A percentile compares a stretch with the other conserved stretches of the same genome.
Evolutionary conservation across 805 yeast species (phyloP).

Genomic region (Tetrapisispora arboricola): DNA sequence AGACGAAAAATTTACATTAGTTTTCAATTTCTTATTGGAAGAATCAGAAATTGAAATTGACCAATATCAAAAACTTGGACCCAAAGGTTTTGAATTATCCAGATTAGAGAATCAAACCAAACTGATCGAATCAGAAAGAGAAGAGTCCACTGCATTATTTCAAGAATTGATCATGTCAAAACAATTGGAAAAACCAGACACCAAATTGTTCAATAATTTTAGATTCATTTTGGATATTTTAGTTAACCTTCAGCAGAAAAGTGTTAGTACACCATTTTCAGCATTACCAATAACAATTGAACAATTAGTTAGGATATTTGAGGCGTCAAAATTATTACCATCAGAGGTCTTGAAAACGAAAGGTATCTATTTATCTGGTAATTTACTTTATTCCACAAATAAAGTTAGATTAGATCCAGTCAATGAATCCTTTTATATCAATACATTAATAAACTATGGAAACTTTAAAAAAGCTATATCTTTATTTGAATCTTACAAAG

Average conservation of each 20-base stretch:
- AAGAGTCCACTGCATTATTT: neutral
- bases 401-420: conserved; percentile 41
- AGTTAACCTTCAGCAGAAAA: conserved; percentile 10
- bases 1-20: conserved; percentile 5
- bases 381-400: conserved; percentile 32
- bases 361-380: conserved; percentile 34
- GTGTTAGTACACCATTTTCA: conserved; percentile 2
- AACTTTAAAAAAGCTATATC: conserved; percentile 30
- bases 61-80: conserved; percentile 10
- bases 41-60: conserved; percentile 20
- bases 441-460: conserved; percentile 31
- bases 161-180: neutral
- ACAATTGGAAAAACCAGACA: neutral
- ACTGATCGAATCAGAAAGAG: neutral
- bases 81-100: conserved; percentile 2
- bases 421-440: conserved; percentile 42
- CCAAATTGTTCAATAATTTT: conserved; percentile 4
- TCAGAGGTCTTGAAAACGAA: conserved; percentile 25
- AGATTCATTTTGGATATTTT: conserved; percentile 15
- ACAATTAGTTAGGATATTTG: conserved; percentile 30
- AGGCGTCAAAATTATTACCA: conserved; percentile 32
- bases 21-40: conserved; percentile 15
- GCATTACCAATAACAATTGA: conserved; percentile 21
- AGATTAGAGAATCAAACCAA: neutral
- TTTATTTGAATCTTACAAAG: conserved; percentile 30